Evolutionary conservation across 2,329 filamentous ascomycete species (phyloP).

Genomic region (Neospermospora avenae): DNA sequence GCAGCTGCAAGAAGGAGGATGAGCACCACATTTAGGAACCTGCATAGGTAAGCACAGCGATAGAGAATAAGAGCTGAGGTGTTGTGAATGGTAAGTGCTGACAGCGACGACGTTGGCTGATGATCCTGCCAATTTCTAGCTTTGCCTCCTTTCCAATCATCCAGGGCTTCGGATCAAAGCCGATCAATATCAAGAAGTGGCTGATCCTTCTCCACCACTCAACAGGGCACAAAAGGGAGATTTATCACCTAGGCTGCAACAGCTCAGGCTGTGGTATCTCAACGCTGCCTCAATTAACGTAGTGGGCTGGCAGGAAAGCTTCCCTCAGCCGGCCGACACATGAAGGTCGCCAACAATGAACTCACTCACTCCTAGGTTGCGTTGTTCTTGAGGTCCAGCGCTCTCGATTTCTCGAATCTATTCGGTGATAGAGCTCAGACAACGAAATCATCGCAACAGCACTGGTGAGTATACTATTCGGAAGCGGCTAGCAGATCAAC

Average conservation of each 20-base stretch:
- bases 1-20: neutral
- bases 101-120: neutral
- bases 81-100: neutral
- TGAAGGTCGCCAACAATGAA: neutral
- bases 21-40: neutral
- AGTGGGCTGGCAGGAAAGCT: neutral
- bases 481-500: constrained; percentile 6
- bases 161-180: constrained; percentile 18
- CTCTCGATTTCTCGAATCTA: neutral
- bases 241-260: neutral
- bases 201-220: constrained; percentile 5
- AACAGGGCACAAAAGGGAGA: neutral
- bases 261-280: neutral
- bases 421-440: neutral
- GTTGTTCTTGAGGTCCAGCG: neutral
- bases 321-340: neutral
- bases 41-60: no score
- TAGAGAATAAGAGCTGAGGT: no score
- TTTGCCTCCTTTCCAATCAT: neutral
- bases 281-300: no score
- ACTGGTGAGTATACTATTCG: neutral
- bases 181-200: neutral
- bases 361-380: neutral
- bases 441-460: neutral
- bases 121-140: constrained; percentile 8